Evolutionary conservation across 176 grass and related monocot genomes (phyloP).

Genomic region (Oryza coarctata): DNA sequence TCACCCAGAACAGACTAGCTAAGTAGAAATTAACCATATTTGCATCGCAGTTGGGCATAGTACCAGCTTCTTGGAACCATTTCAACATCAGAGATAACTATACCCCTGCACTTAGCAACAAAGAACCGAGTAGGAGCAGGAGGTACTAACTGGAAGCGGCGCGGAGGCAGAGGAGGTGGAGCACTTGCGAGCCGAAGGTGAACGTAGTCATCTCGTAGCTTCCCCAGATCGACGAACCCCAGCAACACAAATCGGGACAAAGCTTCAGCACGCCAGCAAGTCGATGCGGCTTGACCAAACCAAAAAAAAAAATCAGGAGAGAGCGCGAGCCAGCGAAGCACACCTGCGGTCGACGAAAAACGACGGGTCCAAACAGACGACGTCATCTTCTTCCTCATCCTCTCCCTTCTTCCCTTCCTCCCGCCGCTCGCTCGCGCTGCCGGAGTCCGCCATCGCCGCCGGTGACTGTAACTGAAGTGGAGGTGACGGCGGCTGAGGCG

Average conservation of each 20-base stretch:
- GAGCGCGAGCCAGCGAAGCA: not conserved
- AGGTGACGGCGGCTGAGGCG: not conserved
- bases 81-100: not conserved
- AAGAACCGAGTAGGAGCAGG: constrained; percentile 2
- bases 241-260: constrained; percentile 31
- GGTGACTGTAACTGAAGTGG: constrained; percentile 1
- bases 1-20: not conserved
- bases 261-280: not conserved
- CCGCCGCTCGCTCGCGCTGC: constrained; percentile 2
- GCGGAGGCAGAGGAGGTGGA: constrained; percentile 71
- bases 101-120: not conserved
- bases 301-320: not conserved
- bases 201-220: constrained; percentile 89
- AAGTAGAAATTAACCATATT: not conserved
- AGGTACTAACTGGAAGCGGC: constrained; percentile 72
- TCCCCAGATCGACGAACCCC: constrained; percentile 16
- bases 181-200: constrained; percentile 71
- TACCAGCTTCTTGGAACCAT: not conserved
- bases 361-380: constrained; percentile 58
- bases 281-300: not conserved
- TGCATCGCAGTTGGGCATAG: not conserved
- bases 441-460: constrained; percentile 32
- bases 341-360: constrained; percentile 89
- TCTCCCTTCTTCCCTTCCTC: constrained; percentile 44
- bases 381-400: constrained; percentile 27